Evolutionary conservation across 169 alveolate genomes (phyloP).

Genomic region (Cryptosporidium viatorum): DNA sequence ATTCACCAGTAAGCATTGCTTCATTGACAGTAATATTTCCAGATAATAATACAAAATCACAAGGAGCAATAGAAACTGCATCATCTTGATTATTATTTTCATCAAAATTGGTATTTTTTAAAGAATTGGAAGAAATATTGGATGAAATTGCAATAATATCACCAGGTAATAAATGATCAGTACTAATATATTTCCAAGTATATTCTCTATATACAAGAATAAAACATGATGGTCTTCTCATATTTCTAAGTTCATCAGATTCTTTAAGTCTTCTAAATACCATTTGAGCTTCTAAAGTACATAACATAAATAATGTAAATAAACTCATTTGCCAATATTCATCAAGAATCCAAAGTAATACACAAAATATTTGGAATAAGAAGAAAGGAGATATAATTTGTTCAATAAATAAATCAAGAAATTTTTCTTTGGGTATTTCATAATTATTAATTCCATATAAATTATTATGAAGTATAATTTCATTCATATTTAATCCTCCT

Average conservation of each 20-base stretch:
- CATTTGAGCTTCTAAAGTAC: conserved; percentile 87
- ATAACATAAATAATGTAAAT: conserved; percentile 89
- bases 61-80: conserved; percentile 77
- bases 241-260: conserved; percentile 80
- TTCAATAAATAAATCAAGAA: conserved; percentile 90
- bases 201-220: conserved; percentile 89
- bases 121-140: background rate
- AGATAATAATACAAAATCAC: conserved; percentile 83
- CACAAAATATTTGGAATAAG: conserved; percentile 94
- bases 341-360: conserved; percentile 95
- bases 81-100: conserved; percentile 71
- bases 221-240: conserved; percentile 91
- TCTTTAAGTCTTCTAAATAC: conserved; percentile 84
- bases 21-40: conserved; percentile 90
- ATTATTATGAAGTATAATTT: conserved; percentile 24
- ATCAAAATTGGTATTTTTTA: background rate
- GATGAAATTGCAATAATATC: conserved; percentile 85
- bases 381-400: conserved; percentile 96
- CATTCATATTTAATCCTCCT: conserved; percentile 16
- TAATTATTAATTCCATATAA: conserved; percentile 91
- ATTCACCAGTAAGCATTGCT: conserved; percentile 92
- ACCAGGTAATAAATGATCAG: conserved; percentile 94
- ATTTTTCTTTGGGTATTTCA: conserved; percentile 93
- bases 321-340: conserved; percentile 94
- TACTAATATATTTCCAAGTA: conserved; percentile 88